These are phyloP conservation scores for Colletotrichum endophyticum DNA, from an alignment of 2,329 filamentous ascomycete genomes.

Conservation along the genomic window DNA sequence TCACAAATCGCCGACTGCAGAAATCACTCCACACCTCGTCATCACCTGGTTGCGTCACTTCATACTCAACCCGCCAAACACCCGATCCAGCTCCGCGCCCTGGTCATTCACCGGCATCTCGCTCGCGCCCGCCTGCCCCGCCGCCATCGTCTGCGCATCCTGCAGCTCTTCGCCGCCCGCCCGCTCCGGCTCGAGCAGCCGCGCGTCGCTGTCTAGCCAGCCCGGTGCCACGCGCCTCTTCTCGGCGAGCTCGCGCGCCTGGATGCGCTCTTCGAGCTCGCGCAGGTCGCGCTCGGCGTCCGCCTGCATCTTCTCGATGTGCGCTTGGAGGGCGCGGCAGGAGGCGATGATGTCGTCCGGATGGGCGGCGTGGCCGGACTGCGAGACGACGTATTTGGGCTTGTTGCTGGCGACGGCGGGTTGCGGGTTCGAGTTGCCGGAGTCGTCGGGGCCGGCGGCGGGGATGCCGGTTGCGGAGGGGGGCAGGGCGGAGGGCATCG, in stretches of 20 bases:
- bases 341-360: slow-evolving; percentile 85
- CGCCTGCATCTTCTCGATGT: slow-evolving; percentile 72
- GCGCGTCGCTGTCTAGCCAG: slow-evolving; percentile 77
- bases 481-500: slow-evolving; percentile 85
- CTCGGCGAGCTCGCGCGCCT: slow-evolving; percentile 73
- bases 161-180: slow-evolving; percentile 21
- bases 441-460: slow-evolving; percentile 31
- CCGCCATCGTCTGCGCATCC: slow-evolving; percentile 34
- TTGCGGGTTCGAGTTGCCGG: not conserved
- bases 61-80: slow-evolving; percentile 55
- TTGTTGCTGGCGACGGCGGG: slow-evolving; percentile 38
- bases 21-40: too few species aligned
- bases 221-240: slow-evolving; percentile 81
- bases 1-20: not conserved
- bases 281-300: slow-evolving; percentile 72
- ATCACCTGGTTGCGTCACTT: not conserved
- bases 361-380: slow-evolving; percentile 81
- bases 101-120: slow-evolving; percentile 49
- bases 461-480: slow-evolving; percentile 66
- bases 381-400: slow-evolving; percentile 77
- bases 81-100: slow-evolving; percentile 62
- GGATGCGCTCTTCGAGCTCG: slow-evolving; percentile 72
- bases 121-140: slow-evolving; percentile 28
- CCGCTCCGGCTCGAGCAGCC: slow-evolving; percentile 72
- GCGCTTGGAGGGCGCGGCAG: slow-evolving; percentile 77